phyloP scores from a whole-genome alignment of 108 stramenopile species.

The Cyclotella kingstonii region DNA sequence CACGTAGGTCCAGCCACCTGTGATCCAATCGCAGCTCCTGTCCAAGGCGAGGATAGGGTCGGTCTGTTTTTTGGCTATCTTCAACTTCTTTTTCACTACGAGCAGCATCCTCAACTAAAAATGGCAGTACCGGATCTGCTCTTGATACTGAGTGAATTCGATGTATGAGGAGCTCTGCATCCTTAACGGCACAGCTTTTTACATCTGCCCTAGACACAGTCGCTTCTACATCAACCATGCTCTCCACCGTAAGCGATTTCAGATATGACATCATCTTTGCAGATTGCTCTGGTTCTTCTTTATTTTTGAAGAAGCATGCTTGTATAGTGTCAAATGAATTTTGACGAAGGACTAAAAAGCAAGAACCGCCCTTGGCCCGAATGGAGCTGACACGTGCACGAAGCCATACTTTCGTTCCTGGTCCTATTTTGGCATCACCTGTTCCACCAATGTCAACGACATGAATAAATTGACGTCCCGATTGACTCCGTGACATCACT shows the following conservation, averaged over 20 bases:
- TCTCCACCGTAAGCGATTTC: constrained; percentile 88
- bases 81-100: constrained; percentile 90
- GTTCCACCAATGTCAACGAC: constrained; percentile 55
- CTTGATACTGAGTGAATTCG: constrained; percentile 87
- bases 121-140: constrained; percentile 85
- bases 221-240: constrained; percentile 91
- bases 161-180: constrained; percentile 81
- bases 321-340: constrained; percentile 92
- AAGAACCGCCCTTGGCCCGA: constrained; percentile 93
- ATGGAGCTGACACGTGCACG: constrained; percentile 90
- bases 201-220: constrained; percentile 71
- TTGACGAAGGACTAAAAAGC: constrained; percentile 93
- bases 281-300: constrained; percentile 77
- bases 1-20: constrained; percentile 94
- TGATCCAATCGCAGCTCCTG: constrained; percentile 91
- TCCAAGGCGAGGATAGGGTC: constrained; percentile 92
- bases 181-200: constrained; percentile 66
- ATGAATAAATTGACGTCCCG: constrained; percentile 61
- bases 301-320: constrained; percentile 94
- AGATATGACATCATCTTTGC: constrained; percentile 90
- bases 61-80: constrained; percentile 86
- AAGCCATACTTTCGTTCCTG: constrained; percentile 84
- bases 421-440: constrained; percentile 38
- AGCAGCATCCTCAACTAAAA: constrained; percentile 94
- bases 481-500: constrained; percentile 75